Evolutionary conservation across 139 green algal species (phyloP).

Genomic region (Volvox reticuliferus): DNA sequence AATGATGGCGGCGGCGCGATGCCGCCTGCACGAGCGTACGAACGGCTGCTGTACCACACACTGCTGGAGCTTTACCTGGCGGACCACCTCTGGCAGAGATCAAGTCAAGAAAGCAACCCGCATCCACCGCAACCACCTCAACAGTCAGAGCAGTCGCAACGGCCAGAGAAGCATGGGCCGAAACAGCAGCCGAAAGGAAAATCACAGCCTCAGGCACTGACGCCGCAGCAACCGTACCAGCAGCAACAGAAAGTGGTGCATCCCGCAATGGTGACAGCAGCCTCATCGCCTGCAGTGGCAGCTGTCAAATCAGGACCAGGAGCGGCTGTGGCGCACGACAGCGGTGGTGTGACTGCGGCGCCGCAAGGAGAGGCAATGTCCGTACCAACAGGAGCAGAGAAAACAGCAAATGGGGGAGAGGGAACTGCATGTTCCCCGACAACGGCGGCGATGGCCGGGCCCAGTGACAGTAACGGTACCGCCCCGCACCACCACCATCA

Average conservation of each 20-base stretch:
- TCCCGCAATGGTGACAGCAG: background rate
- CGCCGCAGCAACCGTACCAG: background rate
- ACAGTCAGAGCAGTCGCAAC: background rate
- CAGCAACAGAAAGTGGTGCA: background rate
- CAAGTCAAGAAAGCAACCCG: background rate
- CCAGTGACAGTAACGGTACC: too few relatives aligned
- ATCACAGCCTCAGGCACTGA: background rate
- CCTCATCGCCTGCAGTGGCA: background rate
- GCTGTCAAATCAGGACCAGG: background rate
- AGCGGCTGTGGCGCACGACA: background rate
- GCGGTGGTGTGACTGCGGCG: background rate
- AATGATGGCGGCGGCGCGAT: background rate
- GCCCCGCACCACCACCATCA: too few relatives aligned
- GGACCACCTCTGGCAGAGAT: conserved; percentile 18
- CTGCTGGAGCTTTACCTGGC: conserved; percentile 92
- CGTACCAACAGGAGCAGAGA: too few relatives aligned
- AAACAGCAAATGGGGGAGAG: too few relatives aligned
- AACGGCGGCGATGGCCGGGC: too few relatives aligned
- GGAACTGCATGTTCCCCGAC: too few relatives aligned
- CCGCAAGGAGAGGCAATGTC: too few relatives aligned
- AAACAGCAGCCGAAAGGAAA: background rate
- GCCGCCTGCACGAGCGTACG: background rate
- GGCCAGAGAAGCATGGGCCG: background rate
- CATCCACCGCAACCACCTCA: background rate
- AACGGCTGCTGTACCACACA: conserved; percentile 85